Base-by-base conservation (phyloP, 2,329 filamentous ascomycete species). In the Cordyceps cicadae region DNA sequence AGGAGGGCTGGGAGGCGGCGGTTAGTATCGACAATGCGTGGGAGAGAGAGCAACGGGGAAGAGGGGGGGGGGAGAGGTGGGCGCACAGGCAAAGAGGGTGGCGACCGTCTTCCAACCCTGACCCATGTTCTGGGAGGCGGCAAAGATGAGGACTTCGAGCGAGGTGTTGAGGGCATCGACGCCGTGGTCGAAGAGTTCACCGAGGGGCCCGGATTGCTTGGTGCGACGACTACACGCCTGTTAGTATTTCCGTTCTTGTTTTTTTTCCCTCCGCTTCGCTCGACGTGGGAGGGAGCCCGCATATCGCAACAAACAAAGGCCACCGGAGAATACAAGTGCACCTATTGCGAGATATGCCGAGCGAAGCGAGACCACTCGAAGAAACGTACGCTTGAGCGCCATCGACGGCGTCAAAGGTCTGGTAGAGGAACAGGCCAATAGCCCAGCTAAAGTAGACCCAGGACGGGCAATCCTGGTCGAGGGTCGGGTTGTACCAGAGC, bases 401-500 rank as follows among this genome's bases (percentile, higher is more conserved):
- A 75, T 99, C 94, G 29, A 97, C 92, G 2, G 93, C 94, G 75
- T 99, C 94, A 76, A 99, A 97, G 1, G 93, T 97, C 82, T 99
- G 94, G 75, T 99, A 99, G 56, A 97, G 74, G 73, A 97, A 97
- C 66, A 99, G 77, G 2, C 94, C 94, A 37, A 89, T 74, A 4
- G 92, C 88, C 90, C 92, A 99, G 69, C 86, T 89, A 66, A 88
- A 89, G 79, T 99, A 99, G 17, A 99, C 93, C 94, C 94, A 99
- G 1, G 84, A 72, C 11, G 94, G 94, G 72, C 93, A 97, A 73
- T 99, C 90, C 74, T 90, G 87, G 75, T 97, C 92, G 53, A 99
- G 82, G 0, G 85, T 89, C n/a, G 94, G 94, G 68, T 90, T 94
- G 77, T 96, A 99, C 89, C 92, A 97, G 60, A 99, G 81, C 74